Evolutionary conservation across 2,329 filamentous ascomycete species (phyloP), one percentile per base, ranked within the genome.

Genomic region (Huntiella bhutanensis): DNA sequence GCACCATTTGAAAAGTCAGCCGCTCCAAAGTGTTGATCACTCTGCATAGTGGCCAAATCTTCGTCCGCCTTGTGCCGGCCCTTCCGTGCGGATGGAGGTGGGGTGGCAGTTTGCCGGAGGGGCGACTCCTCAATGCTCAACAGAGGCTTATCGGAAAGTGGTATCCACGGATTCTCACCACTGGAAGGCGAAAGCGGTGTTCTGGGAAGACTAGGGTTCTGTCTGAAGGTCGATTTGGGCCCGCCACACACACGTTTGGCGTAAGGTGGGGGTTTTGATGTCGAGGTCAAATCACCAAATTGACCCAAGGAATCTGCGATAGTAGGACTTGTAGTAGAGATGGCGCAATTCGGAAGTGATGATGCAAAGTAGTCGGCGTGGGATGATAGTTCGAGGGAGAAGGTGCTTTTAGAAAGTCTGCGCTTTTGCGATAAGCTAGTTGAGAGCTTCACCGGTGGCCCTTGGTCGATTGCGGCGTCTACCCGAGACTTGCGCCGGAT

Each of bases 331-430:
- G 22, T 7, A 28, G 22, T 10, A 28, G 22, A 28, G 22, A 28
- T 4, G 22, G 22, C 22, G 22, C 22, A 28, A 28, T 28, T 10
- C 8, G 22, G 70, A 12, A 65, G 62, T 54, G 67, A 66, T 38
- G 69, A 63, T 38, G 71, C 71, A 54, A 73, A 69, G 56, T 79
- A 70, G 53, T 74, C 75, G 54, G 68, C 70, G 73, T 80, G 75
- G 56, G 75, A 68, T 56, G 69, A 65, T 53, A 73, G 66, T 52
- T 72, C 68, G 49, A 60, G 61, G 41, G 66, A 64, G 51, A 71
- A 57, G 49, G 63, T 64, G 48, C 22, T 50, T 19, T 16, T 43
- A 4, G 48, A 47, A 5, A 47, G 45, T 32, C 45, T 41, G 12
- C 45, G 48, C 17, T 50, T 50, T 4, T 37, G 17, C 15, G 44